phyloP scores from a whole-genome alignment of 352 stramenopile species.

The Pythium aquatile region DNA sequence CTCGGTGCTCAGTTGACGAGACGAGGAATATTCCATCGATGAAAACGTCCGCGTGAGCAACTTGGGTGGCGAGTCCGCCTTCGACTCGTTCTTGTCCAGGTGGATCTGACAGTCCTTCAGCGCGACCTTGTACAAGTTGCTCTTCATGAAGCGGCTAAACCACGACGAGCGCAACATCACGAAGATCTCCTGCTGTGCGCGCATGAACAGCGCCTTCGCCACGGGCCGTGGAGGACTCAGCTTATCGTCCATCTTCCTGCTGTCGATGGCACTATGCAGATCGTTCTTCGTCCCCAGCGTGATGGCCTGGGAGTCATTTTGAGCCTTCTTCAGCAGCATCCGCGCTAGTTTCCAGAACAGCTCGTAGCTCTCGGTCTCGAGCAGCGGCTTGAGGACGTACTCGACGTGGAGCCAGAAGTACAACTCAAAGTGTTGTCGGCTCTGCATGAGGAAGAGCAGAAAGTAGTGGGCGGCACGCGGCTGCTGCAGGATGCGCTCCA shows the following conservation, averaged over 20 bases:
- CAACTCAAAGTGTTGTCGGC: constrained; percentile 82
- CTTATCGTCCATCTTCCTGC: constrained; percentile 41
- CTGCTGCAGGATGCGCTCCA: constrained; percentile 71
- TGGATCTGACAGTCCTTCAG: constrained; percentile 73
- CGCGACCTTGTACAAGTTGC: constrained; percentile 77
- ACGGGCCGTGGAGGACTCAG: constrained; percentile 40
- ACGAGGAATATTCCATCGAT: constrained; percentile 30
- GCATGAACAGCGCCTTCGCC: constrained; percentile 49
- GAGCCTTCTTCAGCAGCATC: constrained; percentile 68
- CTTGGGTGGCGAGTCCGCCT: constrained; percentile 68
- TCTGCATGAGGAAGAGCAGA: constrained; percentile 85
- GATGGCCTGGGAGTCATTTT: constrained; percentile 79
- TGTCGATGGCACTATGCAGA: constrained; percentile 49
- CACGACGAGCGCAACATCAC: constrained; percentile 76
- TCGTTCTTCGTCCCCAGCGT: constrained; percentile 73
- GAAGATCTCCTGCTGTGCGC: constrained; percentile 81
- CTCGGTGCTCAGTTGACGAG: constrained; percentile 11
- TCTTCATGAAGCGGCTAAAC: constrained; percentile 85
- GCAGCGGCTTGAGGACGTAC: constrained; percentile 76
- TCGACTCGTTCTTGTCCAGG: constrained; percentile 53
- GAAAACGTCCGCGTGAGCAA: constrained; percentile 63
- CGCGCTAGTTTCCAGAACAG: constrained; percentile 71
- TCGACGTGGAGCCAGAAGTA: constrained; percentile 89
- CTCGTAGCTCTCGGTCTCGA: constrained; percentile 43
- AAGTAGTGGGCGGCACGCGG: constrained; percentile 83